Conservation (phyloP, 768 basidiomycete species). For the Auricularia auricula-judae region DNA sequence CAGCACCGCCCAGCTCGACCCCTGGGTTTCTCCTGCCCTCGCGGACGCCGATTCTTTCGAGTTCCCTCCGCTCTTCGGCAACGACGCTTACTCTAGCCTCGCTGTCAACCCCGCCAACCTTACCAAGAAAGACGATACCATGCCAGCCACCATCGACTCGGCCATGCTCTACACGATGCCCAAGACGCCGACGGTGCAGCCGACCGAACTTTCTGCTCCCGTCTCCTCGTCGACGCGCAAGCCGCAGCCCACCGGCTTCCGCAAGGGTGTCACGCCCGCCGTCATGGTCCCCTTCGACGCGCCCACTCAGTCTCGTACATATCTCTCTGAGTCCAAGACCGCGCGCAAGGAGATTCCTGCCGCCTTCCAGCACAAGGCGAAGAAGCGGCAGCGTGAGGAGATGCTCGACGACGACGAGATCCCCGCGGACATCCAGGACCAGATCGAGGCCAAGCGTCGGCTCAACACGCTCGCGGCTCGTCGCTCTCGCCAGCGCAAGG, state of each 20-base stretch:
- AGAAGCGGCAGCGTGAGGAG: neutral
- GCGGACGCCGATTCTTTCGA: neutral
- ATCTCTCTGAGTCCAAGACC: constrained; percentile 58
- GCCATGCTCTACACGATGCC: neutral
- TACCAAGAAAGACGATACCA: neutral
- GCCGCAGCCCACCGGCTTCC: constrained; percentile 50
- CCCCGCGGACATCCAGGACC: constrained; percentile 29
- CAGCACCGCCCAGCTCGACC: neutral
- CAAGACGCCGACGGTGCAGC: neutral
- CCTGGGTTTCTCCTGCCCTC: neutral
- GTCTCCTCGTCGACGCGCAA: neutral
- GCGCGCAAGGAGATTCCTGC: constrained; percentile 72
- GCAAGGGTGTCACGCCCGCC: constrained; percentile 57
- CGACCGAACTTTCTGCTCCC: neutral
- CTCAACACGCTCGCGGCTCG: constrained; percentile 83
- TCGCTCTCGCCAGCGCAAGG: constrained; percentile 61
- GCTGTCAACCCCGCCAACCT: neutral
- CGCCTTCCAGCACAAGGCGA: constrained; percentile 29
- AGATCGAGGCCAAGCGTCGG: constrained; percentile 67
- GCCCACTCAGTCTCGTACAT: constrained; percentile 71
- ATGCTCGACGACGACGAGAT: constrained; percentile 31
- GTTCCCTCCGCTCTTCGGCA: neutral
- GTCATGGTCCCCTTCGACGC: constrained; percentile 60
- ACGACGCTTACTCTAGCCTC: neutral
- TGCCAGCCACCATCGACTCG: neutral